Evolutionary conservation across 768 basidiomycete species (phyloP), one percentile per base, ranked within the genome.

Genomic region (Tricholoma terreum): DNA sequence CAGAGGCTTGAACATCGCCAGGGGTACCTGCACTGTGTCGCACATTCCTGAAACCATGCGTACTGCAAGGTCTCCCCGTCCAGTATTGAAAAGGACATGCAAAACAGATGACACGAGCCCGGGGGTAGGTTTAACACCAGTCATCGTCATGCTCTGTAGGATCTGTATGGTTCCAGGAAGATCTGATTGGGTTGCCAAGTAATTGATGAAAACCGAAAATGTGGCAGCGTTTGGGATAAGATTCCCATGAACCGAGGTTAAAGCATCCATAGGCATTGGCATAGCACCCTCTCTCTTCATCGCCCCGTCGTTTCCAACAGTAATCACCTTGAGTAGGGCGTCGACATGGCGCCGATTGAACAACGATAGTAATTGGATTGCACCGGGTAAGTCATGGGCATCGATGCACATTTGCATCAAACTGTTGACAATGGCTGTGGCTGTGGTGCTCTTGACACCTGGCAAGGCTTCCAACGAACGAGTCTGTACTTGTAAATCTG

Each of bases 371-470:
- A 86, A 68, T 52, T 73, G 74, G 19, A 78, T 60, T 4, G 81
- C 80, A 21, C 75, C 75, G 36, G 67, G 42, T 52, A 83, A 56
- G 70, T 91, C 83, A 63, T 74, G 69, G 30, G 73, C 67, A 64
- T 86, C 85, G 38, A 92, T 66, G 45, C 80, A 76, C 38, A 85
- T 76, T 59, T 82, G 82, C 43, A 90, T 75, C n/a, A 92, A 72
- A 58, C 78, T 79, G 76, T 92, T 92, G 67, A 92, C 66, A n/a
- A 84, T 77, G 27, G 70, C 68, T n/a, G 84, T 81, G 38, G 81
- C 77, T 1, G 72, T 70, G 3, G 60, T 68, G 12, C 61, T 63
- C 58, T 74, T 72, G 57, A 85, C 67, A 21, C 71, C 64, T 35
- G 63, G 71, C 40, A 92, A 65, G 24, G 73, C 73, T 31, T 75